phyloP scores from a whole-genome alignment of 2,329 filamentous ascomycete genomes.

The Graphilbum sp. region DNA sequence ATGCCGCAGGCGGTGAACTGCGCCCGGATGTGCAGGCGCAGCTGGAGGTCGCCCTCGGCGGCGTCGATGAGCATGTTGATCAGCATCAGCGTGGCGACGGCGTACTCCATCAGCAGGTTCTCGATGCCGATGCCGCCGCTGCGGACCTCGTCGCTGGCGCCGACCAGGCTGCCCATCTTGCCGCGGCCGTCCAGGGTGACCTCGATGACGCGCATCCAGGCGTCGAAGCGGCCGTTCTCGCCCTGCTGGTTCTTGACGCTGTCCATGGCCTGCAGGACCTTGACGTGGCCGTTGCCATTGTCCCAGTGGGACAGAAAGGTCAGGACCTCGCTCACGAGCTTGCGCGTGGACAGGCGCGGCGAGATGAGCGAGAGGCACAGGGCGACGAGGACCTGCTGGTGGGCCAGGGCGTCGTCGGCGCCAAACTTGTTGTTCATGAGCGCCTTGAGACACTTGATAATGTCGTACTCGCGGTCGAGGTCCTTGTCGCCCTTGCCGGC shows the following conservation, averaged over 20 bases:
- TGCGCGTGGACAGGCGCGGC: conserved; percentile 76
- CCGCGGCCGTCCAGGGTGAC: conserved; percentile 92
- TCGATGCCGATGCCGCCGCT: conserved; percentile 97
- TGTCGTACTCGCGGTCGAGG: conserved; percentile 86
- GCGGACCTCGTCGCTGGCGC: conserved; percentile 88
- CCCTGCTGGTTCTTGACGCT: conserved; percentile 73
- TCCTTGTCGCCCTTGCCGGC: conserved; percentile 53
- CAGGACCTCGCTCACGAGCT: conserved; percentile 87
- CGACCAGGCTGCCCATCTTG: conserved; percentile 96
- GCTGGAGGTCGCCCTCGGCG: conserved; percentile 71
- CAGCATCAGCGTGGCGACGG: conserved; percentile 82
- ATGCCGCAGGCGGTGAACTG: conserved; percentile 94
- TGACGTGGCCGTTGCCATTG: conserved; percentile 68
- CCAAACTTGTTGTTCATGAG: conserved; percentile 99
- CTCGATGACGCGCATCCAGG: conserved; percentile 97
- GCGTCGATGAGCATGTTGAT: conserved; percentile 96
- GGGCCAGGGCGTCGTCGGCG: conserved; percentile 81
- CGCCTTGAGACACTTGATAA: conserved; percentile 92
- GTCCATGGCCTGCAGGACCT: conserved; percentile 87
- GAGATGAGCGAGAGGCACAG: conserved; percentile 78
- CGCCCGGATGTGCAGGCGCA: conserved; percentile 85
- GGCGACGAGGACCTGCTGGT: conserved; percentile 80
- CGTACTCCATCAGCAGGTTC: conserved; percentile 98
- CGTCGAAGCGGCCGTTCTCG: conserved; percentile 90
- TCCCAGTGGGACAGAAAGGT: conserved; percentile 96